Evolutionary conservation across 164 flowering plant genomes (phyloP), one percentile per base, ranked within the genome.

Genomic region (Vitis vinifera): DNA sequence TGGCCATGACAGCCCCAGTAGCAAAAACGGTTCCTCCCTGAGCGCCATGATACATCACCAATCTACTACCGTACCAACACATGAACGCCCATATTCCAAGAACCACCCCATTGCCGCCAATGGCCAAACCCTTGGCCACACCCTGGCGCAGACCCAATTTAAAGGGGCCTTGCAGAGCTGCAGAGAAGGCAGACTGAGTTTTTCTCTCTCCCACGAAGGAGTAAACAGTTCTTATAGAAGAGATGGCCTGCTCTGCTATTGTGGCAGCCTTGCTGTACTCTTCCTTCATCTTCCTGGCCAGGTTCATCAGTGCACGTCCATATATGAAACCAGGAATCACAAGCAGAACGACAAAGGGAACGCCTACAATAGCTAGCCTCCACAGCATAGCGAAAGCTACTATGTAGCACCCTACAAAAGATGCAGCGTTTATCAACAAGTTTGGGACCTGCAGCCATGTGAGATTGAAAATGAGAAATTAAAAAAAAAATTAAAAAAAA

Each of bases 311-410:
- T 2, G 81, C 89, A 62, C 91, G 68, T 7, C 96, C 99, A 17
- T 87, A 94, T 68, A 92, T 75, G 53, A 91, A 31, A 1, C 99
- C 98, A 0, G 97, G 98, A 6, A 94, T 85, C n/a, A 94, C 73
- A 10, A 94, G 60, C 10, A 94, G 67, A 29, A 89, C 27, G 2
- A 83, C 71, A 60, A 89, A 91, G 0, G 99, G 97, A 27, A 90
- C 72, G 3, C 88, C 91, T 48, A 90, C 93, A 1, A 91, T 16
- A 2, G 98, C 90, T 55, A 92, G 68, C 51, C 87, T 87, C 99
- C 99, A 89, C 55, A 86, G 61, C 76, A 91, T 52, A 29, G 81
- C 0, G 48, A 92, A 86, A 4, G 84, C 90, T 2, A 65, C 87
- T 0, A 87, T 3, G 68, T 88, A 89, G 74, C 91, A 68, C 15